Percentiles rank a stretch among this genome's conserved stretches.
Evolutionary conservation across 192 early-diverging fungal genomes (phyloP).

Genomic region (Mortierella alpina): DNA sequence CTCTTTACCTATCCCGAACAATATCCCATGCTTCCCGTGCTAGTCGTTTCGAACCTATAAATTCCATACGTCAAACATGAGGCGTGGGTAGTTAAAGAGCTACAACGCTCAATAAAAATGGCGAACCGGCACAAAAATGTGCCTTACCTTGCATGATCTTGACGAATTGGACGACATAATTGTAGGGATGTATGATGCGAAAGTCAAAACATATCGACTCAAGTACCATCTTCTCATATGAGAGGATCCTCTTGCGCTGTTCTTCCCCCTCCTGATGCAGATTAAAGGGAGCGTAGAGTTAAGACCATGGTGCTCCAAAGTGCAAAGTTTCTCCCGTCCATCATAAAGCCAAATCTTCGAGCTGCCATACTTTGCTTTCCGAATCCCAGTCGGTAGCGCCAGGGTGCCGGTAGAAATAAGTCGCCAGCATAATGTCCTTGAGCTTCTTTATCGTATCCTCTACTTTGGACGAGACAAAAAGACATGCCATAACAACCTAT

Average conservation of each 20-base stretch:
- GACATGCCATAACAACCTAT: constrained; percentile 64
- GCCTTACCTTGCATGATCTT: constrained; percentile 68
- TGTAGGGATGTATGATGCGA: constrained; percentile 77
- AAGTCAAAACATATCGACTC: constrained; percentile 88
- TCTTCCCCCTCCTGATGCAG: constrained; percentile 69
- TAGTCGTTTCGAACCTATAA: constrained; percentile 55
- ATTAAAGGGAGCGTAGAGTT: not conserved
- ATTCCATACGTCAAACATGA: not conserved
- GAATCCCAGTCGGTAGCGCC: constrained; percentile 64
- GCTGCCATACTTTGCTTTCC: constrained; percentile 58
- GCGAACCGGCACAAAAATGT: not conserved
- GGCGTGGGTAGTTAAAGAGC: not conserved
- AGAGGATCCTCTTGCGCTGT: constrained; percentile 70
- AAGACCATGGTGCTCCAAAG: not conserved
- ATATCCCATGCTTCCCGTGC: constrained; percentile 65
- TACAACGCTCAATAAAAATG: not conserved
- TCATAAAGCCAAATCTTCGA: not conserved
- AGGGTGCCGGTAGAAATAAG: constrained; percentile 63
- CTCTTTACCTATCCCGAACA: constrained; percentile 55
- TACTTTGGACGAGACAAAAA: constrained; percentile 87
- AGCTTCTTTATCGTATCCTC: constrained; percentile 89
- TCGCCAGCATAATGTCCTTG: constrained; percentile 79
- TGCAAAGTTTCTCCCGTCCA: not conserved
- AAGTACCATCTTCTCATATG: constrained; percentile 77
- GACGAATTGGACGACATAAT: constrained; percentile 78